These are phyloP conservation scores for Salix udensis DNA, from an alignment of 345 rosid species.

Conservation along the genomic window DNA sequence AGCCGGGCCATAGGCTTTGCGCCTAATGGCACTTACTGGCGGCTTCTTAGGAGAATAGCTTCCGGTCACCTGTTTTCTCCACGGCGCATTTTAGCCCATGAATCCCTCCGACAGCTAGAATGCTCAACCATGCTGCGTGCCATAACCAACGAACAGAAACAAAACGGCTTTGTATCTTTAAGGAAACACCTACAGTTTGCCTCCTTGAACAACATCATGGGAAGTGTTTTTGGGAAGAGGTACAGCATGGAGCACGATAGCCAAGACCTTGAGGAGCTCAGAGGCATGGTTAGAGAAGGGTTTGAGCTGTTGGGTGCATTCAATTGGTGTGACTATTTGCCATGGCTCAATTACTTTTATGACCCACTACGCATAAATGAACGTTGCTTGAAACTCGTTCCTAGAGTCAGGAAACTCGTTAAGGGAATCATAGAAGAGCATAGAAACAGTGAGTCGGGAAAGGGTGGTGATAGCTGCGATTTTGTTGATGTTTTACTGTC, in stretches of 20 bases:
- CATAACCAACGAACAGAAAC: slow-evolving; percentile 41
- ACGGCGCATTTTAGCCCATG: slow-evolving; percentile 56
- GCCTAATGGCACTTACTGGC: slow-evolving; percentile 83
- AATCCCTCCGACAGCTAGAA: slow-evolving; percentile 50
- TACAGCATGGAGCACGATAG: slow-evolving; percentile 34
- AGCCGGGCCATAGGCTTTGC: slow-evolving; percentile 90
- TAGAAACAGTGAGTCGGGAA: slow-evolving; percentile 19
- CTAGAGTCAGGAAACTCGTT: slow-evolving; percentile 57
- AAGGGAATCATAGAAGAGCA: slow-evolving; percentile 56
- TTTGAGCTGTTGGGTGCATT: slow-evolving; percentile 81
- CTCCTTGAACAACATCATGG: slow-evolving; percentile 77
- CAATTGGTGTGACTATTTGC: slow-evolving; percentile 72
- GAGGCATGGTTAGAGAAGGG: slow-evolving; percentile 68
- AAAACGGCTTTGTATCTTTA: slow-evolving; percentile 38
- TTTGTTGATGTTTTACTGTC: slow-evolving; percentile 80
- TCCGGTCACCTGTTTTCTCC: slow-evolving; percentile 77
- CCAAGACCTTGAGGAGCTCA: slow-evolving; percentile 44
- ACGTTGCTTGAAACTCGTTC: slow-evolving; percentile 73
- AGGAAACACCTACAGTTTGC: slow-evolving; percentile 70
- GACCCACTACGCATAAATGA: slow-evolving; percentile 51
- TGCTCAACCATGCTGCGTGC: slow-evolving; percentile 43
- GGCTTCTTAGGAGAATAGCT: slow-evolving; percentile 65
- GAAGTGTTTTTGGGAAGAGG: slow-evolving; percentile 75
- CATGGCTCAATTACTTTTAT: slow-evolving; percentile 55
- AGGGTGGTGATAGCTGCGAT: slow-evolving; percentile 37